Conservation (phyloP, 176 grass and related monocot species). For the Triticum turgidum region DNA sequence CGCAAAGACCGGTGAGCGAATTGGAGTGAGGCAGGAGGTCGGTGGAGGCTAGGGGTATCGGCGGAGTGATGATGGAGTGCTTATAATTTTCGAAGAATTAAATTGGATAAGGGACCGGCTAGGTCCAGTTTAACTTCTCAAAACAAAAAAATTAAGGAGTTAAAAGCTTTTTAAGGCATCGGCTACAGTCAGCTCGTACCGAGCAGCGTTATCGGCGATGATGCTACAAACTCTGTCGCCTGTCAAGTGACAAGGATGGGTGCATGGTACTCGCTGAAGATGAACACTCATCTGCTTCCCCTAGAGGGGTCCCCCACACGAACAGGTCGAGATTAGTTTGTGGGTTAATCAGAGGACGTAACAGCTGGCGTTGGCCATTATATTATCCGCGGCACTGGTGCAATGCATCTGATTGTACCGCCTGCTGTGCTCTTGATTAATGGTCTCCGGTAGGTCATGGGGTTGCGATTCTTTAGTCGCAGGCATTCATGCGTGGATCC, state of each 20-base stretch:
- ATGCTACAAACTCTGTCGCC: background rate
- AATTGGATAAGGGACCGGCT: too few relatives aligned
- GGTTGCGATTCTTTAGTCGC: conserved; percentile 18
- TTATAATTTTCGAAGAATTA: too few relatives aligned
- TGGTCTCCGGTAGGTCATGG: background rate
- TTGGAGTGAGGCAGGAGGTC: too few relatives aligned
- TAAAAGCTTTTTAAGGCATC: too few relatives aligned
- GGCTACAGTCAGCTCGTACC: too few relatives aligned
- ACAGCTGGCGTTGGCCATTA: conserved; percentile 13
- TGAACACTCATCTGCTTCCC: background rate
- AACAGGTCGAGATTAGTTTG: conserved; percentile 16
- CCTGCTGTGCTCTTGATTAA: conserved; percentile 23
- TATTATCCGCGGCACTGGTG: background rate
- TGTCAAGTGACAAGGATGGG: conserved; percentile 21
- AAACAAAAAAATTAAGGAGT: too few relatives aligned
- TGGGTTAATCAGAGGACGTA: background rate
- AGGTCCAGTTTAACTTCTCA: too few relatives aligned
- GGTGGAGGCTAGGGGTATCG: too few relatives aligned
- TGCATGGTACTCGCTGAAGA: background rate
- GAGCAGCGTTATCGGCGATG: background rate
- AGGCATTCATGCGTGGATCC: conserved; percentile 28
- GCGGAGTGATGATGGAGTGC: too few relatives aligned
- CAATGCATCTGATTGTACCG: conserved; percentile 32
- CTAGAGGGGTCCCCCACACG: background rate
- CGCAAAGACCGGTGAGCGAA: too few relatives aligned